phyloP scores from a whole-genome alignment of 139 green algal genomes.

The Coelastrella sp. region DNA sequence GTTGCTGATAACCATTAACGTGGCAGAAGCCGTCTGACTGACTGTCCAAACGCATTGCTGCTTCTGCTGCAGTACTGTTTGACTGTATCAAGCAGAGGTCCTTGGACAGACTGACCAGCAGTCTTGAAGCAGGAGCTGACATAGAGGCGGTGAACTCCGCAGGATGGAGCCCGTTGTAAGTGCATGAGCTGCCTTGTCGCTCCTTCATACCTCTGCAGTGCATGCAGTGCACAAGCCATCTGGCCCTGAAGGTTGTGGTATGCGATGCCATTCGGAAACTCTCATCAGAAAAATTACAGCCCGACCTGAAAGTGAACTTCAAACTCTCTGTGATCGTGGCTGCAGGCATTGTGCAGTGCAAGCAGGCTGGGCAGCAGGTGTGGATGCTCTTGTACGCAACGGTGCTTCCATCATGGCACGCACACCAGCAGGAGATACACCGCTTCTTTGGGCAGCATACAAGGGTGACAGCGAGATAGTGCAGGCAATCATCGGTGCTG shows the following conservation, averaged over 20 bases:
- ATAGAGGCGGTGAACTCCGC: slow-evolving; percentile 8
- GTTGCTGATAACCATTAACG: neutral
- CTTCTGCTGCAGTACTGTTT: neutral
- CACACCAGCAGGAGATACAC: slow-evolving; percentile 57
- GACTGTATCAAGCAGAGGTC: neutral
- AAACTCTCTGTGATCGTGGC: neutral
- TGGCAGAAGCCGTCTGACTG: neutral
- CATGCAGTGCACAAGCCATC: neutral
- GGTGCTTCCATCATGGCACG: slow-evolving; percentile 53
- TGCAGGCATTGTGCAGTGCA: slow-evolving; percentile 20
- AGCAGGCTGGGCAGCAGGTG: neutral
- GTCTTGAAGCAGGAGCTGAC: neutral
- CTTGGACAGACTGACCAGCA: neutral
- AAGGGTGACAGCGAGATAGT: slow-evolving; percentile 49
- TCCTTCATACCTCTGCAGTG: too few species aligned
- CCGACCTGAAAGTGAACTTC: neutral
- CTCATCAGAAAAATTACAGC: neutral
- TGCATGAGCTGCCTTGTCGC: neutral
- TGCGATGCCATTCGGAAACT: neutral
- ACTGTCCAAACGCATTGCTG: neutral
- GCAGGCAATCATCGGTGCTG: slow-evolving; percentile 54
- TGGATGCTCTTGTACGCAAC: neutral
- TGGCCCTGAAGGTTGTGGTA: neutral
- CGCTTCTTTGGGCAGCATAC: slow-evolving; percentile 65
- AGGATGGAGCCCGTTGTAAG: slow-evolving; percentile 11